Percentiles rank a stretch among this genome's conserved stretches.
Evolutionary conservation across 192 early-diverging fungal species (phyloP).

Genomic region (Spizellomyces punctatus): DNA sequence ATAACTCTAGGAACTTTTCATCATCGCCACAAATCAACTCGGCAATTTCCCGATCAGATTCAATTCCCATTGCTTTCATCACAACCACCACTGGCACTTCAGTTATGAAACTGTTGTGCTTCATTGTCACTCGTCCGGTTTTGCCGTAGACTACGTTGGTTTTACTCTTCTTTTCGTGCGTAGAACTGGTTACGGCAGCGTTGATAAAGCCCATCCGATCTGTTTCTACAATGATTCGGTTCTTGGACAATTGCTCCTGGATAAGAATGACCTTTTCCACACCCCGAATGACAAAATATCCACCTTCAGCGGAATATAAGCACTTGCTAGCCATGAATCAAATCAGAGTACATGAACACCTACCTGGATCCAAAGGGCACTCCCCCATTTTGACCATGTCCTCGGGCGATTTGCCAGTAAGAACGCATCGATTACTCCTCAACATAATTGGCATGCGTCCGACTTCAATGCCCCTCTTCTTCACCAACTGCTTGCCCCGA

Average conservation of each 20-base stretch:
- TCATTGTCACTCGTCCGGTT: slow-evolving; percentile 54
- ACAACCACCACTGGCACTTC: slow-evolving; percentile 87
- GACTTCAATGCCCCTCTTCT: slow-evolving; percentile 78
- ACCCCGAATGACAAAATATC: slow-evolving; percentile 96
- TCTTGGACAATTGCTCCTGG: slow-evolving; percentile 98
- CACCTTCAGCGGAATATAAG: slow-evolving; percentile 49
- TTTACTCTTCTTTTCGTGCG: slow-evolving; percentile 92
- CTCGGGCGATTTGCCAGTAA: slow-evolving; percentile 73
- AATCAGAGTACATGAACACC: not conserved
- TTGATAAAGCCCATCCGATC: slow-evolving; percentile 80
- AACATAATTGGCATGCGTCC: slow-evolving; percentile 98
- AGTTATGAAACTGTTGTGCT: slow-evolving; percentile 87
- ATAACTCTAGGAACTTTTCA: slow-evolving; percentile 75
- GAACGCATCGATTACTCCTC: slow-evolving; percentile 78
- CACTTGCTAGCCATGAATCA: not conserved
- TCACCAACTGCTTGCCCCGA: slow-evolving; percentile 78
- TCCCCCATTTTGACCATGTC: slow-evolving; percentile 89
- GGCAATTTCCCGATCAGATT: slow-evolving; percentile 92
- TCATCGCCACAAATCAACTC: slow-evolving; percentile 90
- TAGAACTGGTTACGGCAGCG: slow-evolving; percentile 87
- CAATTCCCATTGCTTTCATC: slow-evolving; percentile 94
- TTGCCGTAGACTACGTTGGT: slow-evolving; percentile 80
- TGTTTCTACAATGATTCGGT: slow-evolving; percentile 92
- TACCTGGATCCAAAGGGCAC: slow-evolving; percentile 94
- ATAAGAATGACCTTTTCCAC: slow-evolving; percentile 97